Conservation (phyloP, 805 yeast species). For the Candida nitratophila region DNA sequence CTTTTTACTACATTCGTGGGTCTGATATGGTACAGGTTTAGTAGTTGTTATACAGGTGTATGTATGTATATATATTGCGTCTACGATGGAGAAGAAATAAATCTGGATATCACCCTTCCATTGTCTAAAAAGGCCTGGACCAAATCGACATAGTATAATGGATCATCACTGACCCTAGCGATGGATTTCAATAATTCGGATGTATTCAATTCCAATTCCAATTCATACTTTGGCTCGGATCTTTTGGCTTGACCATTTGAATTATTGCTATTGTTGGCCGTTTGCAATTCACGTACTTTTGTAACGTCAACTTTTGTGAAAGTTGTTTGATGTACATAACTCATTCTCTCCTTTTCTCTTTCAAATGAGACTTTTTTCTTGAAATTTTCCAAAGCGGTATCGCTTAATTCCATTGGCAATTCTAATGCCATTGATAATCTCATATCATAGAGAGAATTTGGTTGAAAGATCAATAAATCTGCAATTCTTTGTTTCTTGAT, state of each 20-base stretch:
- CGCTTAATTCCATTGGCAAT: conserved; percentile 54
- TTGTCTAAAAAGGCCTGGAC: conserved; percentile 40
- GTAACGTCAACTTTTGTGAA: conserved; percentile 70
- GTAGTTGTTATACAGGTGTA: background rate
- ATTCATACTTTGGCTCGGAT: conserved; percentile 19
- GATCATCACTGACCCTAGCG: conserved; percentile 26
- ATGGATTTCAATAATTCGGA: conserved; percentile 24
- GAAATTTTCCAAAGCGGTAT: conserved; percentile 46
- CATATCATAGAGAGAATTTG: conserved; percentile 71
- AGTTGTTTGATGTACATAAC: conserved; percentile 69
- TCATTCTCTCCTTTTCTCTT: conserved; percentile 65
- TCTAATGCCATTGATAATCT: conserved; percentile 73
- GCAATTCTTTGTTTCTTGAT: conserved; percentile 72
- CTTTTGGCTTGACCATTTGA: background rate
- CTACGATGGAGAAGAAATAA: conserved; percentile 19
- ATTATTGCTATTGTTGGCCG: conserved; percentile 11
- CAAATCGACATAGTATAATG: conserved; percentile 36
- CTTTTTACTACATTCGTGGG: too few relatives aligned
- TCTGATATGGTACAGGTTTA: background rate
- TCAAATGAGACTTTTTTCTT: conserved; percentile 41
- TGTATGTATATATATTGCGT: background rate
- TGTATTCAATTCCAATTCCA: conserved; percentile 29
- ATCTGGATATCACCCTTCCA: conserved; percentile 29
- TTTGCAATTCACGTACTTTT: conserved; percentile 33
- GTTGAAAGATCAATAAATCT: conserved; percentile 64